Evolutionary conservation across 345 rosid genomes (phyloP), one percentile per base, ranked within the genome.

Genomic region (Dipteronia sinensis): DNA sequence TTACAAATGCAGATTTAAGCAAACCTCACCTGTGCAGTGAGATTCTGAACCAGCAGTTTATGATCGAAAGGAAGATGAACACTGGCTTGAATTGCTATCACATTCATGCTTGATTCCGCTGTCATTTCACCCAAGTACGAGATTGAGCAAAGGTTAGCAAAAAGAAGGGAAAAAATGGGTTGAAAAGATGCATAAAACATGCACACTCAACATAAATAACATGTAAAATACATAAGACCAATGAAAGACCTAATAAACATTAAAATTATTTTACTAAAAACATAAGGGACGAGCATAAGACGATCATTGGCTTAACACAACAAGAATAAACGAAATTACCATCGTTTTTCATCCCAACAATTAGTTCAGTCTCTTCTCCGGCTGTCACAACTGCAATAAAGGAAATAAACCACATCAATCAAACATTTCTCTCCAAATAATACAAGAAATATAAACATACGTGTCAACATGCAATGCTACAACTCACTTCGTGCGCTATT

Each of bases 31-130:
- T 90, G 90, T 49, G 84, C 81, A 53, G 95, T 88, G 73, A 96
- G 97, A 88, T 96, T 94, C 75, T 92, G 97, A 82, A 96, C 95
- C 83, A 92, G 82, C 23, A 87, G 40, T 6, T 68, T 72, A 65
- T 92, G 98, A 87, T 94, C 91, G 77, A 81, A 89, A 67, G 95
- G 89, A 77, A 94, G 91, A 87, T 96, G 97, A 81, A 96, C 81
- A 80, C 92, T 91, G 47, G 92, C 99, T 86, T 82, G 90, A 71
- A 92, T 80, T 3, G 92, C 97, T 76, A 93, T 80, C 8, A 92
- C 82, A 78, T 87, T 87, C 67, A 93, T 27, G 65, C 76, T 79
- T 2, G 90, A 88, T 69, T 90, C 94, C 63, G 89, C 99, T 96
- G 83, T 79, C 69, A 80, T 81, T 77, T 65, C 56, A 63, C 23